Evolutionary conservation across 2,329 filamentous ascomycete species (phyloP), one percentile per base, ranked within the genome.

Genomic region (Cadophora sp.): DNA sequence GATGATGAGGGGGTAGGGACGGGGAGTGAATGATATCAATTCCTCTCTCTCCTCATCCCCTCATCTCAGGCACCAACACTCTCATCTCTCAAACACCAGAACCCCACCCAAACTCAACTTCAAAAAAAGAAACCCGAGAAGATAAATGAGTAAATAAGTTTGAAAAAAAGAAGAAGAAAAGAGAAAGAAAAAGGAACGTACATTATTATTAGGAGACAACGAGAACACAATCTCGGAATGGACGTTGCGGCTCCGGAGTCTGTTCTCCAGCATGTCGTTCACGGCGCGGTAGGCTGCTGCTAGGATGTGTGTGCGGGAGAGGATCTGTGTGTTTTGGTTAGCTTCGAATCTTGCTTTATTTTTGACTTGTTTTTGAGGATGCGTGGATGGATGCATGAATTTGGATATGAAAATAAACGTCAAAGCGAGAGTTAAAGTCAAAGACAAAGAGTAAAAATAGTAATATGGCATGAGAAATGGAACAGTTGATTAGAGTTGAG

Each of bases 221-320:
- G 81, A 81, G 73, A 86, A 87, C 58, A 87, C 84, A 27, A 85
- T 82, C 73, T 87, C 85, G 0, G 83, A 84, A 73, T 87, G 85
- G 0, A 86, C 82, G 63, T 86, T 86, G 33, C 82, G 79, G 36
- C 80, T 85, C 70, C 82, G 82, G 51, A 83, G 71, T 24, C 82
- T 77, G 30, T 71, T 68, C 47, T 80, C 77, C 0, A 81, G 70
- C 59, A 78, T 71, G 72, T 83, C 80, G 70, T 83, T 84, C 60
- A 86, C 79, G 4, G 85, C 82, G 45, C 83, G 77, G 72, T 84
- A 85, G 41, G 79, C 80, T 9, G 84, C 83, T 1, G 83, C 79
- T 9, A 86, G 75, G 33, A 83, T 78, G 66, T 87, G 85, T 6
- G 75, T 72, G 55, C 78, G 78, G 7, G 83, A 83, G 47, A 86